phyloP scores from a whole-genome alignment of 2,329 filamentous ascomycete genomes.

The Aureobasidium sp. region DNA sequence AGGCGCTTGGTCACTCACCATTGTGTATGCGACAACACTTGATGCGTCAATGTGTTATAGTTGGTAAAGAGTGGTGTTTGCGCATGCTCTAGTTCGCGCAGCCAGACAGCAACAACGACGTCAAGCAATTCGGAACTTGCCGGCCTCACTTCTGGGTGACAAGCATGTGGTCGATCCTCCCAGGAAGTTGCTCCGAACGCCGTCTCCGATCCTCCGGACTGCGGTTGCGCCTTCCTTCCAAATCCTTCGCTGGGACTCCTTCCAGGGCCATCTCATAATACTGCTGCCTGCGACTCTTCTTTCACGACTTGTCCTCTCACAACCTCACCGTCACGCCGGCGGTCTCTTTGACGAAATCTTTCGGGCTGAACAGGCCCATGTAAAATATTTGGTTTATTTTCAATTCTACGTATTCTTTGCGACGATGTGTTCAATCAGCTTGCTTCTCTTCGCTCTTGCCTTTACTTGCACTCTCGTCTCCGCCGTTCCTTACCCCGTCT shows the following conservation, averaged over 20 bases:
- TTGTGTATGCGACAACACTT: slow-evolving; percentile 19
- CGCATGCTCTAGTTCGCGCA: slow-evolving; percentile 1
- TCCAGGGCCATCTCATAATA: background rate
- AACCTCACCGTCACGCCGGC: slow-evolving; percentile 13
- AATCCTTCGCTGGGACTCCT: slow-evolving; percentile 19
- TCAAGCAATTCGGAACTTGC: slow-evolving; percentile 2
- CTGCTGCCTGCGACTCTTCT: slow-evolving; percentile 19
- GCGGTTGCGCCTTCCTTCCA: slow-evolving; percentile 12
- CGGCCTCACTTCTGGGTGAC: background rate
- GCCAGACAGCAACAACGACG: slow-evolving; percentile 14
- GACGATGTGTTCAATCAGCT: slow-evolving; percentile 14
- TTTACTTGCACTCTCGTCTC: slow-evolving; percentile 17
- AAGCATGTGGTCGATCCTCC: background rate
- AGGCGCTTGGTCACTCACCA: slow-evolving; percentile 26
- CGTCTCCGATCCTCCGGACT: slow-evolving; percentile 8
- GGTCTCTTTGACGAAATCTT: slow-evolving; percentile 1
- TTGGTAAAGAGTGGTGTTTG: background rate
- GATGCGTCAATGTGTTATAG: slow-evolving; percentile 5
- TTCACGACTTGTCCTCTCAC: background rate
- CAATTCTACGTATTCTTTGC: slow-evolving; percentile 8
- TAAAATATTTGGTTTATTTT: slow-evolving; percentile 13
- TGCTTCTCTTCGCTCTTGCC: slow-evolving; percentile 16
- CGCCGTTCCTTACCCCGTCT: slow-evolving; percentile 21
- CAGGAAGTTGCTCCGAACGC: slow-evolving; percentile 14
- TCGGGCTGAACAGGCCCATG: slow-evolving; percentile 20